Percentiles rank a stretch among this genome's conserved stretches.
These are phyloP conservation scores for Onygenales sp. DNA, from an alignment of 2,329 filamentous ascomycete species.

Conservation along the genomic window DNA sequence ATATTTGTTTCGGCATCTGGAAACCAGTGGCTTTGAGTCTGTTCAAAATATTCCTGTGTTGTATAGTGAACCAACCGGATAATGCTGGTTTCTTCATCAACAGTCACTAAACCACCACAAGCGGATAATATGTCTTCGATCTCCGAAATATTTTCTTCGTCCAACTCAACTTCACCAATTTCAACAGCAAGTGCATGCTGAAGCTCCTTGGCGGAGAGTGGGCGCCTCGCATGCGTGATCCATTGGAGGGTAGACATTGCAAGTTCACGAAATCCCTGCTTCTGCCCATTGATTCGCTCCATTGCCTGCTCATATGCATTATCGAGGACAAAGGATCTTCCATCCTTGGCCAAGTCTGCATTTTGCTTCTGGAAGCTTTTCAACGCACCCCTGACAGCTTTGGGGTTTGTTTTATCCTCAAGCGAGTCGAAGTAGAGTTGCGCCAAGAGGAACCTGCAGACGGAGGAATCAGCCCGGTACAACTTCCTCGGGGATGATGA, in stretches of 20 bases:
- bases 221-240: slow-evolving; percentile 12
- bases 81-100: slow-evolving; percentile 10
- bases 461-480: neutral
- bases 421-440: slow-evolving; percentile 8
- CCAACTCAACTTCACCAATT: slow-evolving; percentile 9
- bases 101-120: slow-evolving; percentile 13
- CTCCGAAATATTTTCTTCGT: slow-evolving; percentile 14
- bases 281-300: slow-evolving; percentile 11
- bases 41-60: slow-evolving; percentile 35
- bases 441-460: slow-evolving; percentile 10
- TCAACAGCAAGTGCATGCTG: slow-evolving; percentile 19
- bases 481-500: neutral
- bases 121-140: slow-evolving; percentile 11
- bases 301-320: slow-evolving; percentile 9
- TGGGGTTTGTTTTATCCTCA: slow-evolving; percentile 1
- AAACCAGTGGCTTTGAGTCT: neutral
- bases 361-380: neutral
- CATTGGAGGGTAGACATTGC: slow-evolving; percentile 15
- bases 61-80: slow-evolving; percentile 33
- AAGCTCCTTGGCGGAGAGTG: slow-evolving; percentile 15
- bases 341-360: neutral
- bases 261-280: neutral
- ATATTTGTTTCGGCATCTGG: neutral
- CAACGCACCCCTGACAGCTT: slow-evolving; percentile 1
- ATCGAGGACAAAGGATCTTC: neutral